Evolutionary conservation across 2,329 filamentous ascomycete genomes (phyloP).

Genomic region (Fusarium brevicatenulatum): DNA sequence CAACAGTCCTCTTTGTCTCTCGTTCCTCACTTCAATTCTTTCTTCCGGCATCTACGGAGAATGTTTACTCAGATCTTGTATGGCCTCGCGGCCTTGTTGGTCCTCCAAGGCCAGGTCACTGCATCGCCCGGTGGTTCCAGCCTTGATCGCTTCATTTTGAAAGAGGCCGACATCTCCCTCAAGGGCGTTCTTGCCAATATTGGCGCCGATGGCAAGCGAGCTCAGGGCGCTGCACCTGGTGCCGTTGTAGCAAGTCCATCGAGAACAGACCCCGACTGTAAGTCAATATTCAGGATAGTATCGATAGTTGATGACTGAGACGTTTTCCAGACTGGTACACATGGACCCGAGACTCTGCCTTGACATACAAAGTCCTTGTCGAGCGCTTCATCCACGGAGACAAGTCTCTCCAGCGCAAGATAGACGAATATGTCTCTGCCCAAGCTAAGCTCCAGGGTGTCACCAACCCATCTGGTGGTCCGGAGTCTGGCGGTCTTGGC

Average conservation of each 20-base stretch:
- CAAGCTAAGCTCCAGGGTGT: constrained; percentile 74
- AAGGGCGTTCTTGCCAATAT: constrained; percentile 57
- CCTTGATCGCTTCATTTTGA: constrained; percentile 28
- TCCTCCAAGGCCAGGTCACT: constrained; percentile 3
- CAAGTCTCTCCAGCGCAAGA: constrained; percentile 65
- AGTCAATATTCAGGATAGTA: neutral
- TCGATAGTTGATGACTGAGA: neutral
- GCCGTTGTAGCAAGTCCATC: constrained; percentile 66
- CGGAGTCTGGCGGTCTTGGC: constrained; percentile 64
- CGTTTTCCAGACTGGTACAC: constrained; percentile 72
- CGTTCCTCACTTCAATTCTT: neutral
- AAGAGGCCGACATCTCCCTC: constrained; percentile 30
- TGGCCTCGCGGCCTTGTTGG: neutral
- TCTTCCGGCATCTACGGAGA: neutral
- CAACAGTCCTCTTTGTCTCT: neutral
- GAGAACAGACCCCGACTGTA: constrained; percentile 57
- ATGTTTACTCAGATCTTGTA: constrained; percentile 20
- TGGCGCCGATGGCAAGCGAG: constrained; percentile 61
- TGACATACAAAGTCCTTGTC: constrained; percentile 73
- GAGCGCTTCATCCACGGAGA: constrained; percentile 70
- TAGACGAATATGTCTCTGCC: constrained; percentile 73
- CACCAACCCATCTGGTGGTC: constrained; percentile 72
- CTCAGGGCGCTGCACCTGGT: constrained; percentile 58
- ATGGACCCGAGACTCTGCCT: constrained; percentile 79
- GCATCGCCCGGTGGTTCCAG: neutral